Percentiles rank a stretch among this genome's conserved stretches.
Evolutionary conservation across 139 green algal species (phyloP).

Genomic region (Chlamydomonas asymmetrica): DNA sequence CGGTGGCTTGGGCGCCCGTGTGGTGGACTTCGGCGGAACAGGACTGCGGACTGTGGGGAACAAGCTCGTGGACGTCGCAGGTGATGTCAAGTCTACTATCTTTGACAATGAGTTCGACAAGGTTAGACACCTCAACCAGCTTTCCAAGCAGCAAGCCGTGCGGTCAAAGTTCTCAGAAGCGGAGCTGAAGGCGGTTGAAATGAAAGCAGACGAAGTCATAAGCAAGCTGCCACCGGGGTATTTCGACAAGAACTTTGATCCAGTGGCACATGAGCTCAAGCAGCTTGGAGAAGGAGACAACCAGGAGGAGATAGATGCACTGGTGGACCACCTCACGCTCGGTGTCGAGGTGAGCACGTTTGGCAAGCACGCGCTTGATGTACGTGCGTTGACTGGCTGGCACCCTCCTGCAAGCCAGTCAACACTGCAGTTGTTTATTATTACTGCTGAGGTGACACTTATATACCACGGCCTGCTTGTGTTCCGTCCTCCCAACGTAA

Average conservation of each 20-base stretch:
- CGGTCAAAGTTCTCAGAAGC: constrained; percentile 25
- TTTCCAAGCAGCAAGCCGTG: constrained; percentile 27
- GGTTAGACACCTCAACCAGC: constrained; percentile 20
- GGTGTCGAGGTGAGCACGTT: constrained; percentile 51
- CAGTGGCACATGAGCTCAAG: constrained; percentile 48
- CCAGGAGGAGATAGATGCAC: constrained; percentile 53
- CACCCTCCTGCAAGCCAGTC: no score
- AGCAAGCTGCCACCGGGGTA: constrained; percentile 40
- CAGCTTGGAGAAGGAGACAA: constrained; percentile 31
- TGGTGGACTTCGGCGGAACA: constrained; percentile 14
- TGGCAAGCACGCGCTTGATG: neutral
- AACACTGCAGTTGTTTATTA: neutral
- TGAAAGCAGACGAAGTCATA: constrained; percentile 34
- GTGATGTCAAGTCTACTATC: constrained; percentile 11
- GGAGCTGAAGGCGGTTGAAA: constrained; percentile 33
- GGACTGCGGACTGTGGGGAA: constrained; percentile 25
- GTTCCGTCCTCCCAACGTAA: no score
- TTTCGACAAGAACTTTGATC: constrained; percentile 52
- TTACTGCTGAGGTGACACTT: neutral
- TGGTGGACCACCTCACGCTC: constrained; percentile 52
- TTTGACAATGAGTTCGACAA: constrained; percentile 34
- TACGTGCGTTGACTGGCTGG: neutral
- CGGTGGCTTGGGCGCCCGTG: constrained; percentile 8
- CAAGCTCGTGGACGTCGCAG: constrained; percentile 27
- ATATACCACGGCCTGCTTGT: neutral